These are phyloP conservation scores for Lentinus tigrinus DNA, from an alignment of 768 basidiomycete genomes.

Conservation along the genomic window DNA sequence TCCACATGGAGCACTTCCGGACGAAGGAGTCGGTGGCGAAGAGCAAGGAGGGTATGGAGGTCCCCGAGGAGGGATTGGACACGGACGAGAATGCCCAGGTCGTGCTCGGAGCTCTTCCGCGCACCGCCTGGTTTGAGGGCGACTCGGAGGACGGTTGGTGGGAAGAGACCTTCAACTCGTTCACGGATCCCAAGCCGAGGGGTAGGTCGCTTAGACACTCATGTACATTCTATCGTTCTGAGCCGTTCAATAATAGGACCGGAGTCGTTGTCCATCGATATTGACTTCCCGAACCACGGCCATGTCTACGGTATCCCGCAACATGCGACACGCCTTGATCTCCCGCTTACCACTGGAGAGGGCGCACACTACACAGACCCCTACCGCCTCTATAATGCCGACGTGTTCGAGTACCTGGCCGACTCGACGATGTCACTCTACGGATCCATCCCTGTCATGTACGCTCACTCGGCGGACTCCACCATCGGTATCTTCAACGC, in stretches of 20 bases:
- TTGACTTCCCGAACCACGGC: conserved; percentile 88
- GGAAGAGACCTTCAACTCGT: conserved; percentile 84
- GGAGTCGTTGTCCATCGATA: conserved; percentile 89
- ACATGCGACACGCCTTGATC: conserved; percentile 86
- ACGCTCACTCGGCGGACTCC: conserved; percentile 84
- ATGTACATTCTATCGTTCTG: not conserved
- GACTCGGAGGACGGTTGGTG: conserved; percentile 81
- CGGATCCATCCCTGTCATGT: conserved; percentile 89
- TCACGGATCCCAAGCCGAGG: conserved; percentile 95
- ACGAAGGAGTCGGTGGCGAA: conserved; percentile 49
- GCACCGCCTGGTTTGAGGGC: conserved; percentile 83
- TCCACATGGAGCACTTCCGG: conserved; percentile 99
- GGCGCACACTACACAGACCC: conserved; percentile 80
- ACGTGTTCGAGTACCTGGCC: conserved; percentile 94
- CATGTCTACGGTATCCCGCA: conserved; percentile 97
- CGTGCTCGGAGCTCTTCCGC: conserved; percentile 47
- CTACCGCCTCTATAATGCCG: conserved; percentile 91
- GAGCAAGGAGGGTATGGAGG: conserved; percentile 34
- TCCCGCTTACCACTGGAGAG: conserved; percentile 86
- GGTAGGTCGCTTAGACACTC: conserved; percentile 46
- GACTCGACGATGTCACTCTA: conserved; percentile 81
- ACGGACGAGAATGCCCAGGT: conserved; percentile 39
- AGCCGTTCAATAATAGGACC: conserved; percentile 62
- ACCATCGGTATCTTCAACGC: conserved; percentile 92
- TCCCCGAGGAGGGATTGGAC: conserved; percentile 37